phyloP scores from a whole-genome alignment of 2,329 filamentous ascomycete genomes.

The Tetracladium maxilliforme region DNA sequence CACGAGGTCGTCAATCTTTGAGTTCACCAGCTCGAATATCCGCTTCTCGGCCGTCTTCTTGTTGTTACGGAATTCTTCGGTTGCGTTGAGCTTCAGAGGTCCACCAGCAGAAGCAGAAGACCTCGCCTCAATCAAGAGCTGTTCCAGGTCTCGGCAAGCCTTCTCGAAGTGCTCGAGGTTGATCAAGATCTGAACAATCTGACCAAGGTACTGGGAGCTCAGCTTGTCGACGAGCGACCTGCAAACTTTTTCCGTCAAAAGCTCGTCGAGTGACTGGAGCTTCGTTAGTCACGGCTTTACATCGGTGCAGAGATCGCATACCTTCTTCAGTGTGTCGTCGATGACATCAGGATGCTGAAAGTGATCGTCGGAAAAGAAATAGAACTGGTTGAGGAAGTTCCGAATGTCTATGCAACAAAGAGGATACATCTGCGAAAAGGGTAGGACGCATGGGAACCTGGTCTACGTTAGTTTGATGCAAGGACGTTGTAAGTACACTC shows the following conservation, averaged over 20 bases:
- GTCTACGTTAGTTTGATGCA: conserved; percentile 1
- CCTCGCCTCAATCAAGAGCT: conserved; percentile 69
- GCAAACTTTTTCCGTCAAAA: conserved; percentile 88
- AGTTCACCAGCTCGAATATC: conserved; percentile 97
- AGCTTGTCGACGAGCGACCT: conserved; percentile 77
- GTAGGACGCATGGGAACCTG: conserved; percentile 86
- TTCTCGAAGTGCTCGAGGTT: conserved; percentile 95
- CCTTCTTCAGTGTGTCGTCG: conserved; percentile 76
- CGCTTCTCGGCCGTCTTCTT: conserved; percentile 96
- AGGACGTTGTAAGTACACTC: conserved; percentile 17
- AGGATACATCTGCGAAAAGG: conserved; percentile 98
- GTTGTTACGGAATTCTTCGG: conserved; percentile 71
- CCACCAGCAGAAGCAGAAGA: conserved; percentile 71
- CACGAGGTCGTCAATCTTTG: conserved; percentile 93
- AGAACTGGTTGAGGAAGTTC: conserved; percentile 96
- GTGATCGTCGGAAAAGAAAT: conserved; percentile 93
- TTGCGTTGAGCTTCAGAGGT: conserved; percentile 66
- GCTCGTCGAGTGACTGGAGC: conserved; percentile 87
- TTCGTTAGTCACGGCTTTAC: conserved; percentile 20
- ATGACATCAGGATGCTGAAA: conserved; percentile 84
- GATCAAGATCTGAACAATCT: conserved; percentile 96
- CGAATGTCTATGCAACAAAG: conserved; percentile 96
- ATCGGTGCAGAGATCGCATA: conserved; percentile 14
- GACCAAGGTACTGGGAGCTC: conserved; percentile 83
- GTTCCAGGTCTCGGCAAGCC: conserved; percentile 80